Percentiles rank a stretch among this genome's conserved stretches.
phyloP scores from a whole-genome alignment of 1,139 yeast genomes.

The Saccharomyces hybrid region DNA sequence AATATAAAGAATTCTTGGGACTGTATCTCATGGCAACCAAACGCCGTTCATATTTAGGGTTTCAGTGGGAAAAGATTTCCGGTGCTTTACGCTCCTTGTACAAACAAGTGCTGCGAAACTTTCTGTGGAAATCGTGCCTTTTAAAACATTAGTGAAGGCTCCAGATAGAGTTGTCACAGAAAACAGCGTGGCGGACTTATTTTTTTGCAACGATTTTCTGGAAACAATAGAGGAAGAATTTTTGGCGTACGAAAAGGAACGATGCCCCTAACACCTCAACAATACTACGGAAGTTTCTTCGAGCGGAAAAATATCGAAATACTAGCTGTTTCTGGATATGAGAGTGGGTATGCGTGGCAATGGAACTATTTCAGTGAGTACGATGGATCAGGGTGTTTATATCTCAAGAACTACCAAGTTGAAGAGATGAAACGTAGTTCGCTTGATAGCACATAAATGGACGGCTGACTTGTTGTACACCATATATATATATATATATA shows the following conservation, averaged over 20 bases:
- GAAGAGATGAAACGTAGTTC: neutral
- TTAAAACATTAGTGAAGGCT: neutral
- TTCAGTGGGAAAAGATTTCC: neutral
- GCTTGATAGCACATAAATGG: too few species aligned
- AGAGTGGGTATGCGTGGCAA: neutral
- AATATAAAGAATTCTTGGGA: neutral
- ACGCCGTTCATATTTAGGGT: neutral
- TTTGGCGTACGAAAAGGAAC: constrained; percentile 1
- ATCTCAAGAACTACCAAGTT: neutral
- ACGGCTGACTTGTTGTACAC: neutral
- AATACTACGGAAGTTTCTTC: neutral
- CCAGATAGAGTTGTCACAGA: neutral
- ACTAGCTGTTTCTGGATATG: neutral
- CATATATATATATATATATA: neutral
- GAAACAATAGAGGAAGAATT: neutral
- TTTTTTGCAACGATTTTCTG: neutral
- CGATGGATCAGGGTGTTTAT: neutral
- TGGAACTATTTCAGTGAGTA: neutral
- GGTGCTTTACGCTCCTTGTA: constrained; percentile 1
- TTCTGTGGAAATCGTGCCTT: neutral
- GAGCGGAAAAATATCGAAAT: neutral
- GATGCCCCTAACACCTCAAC: neutral
- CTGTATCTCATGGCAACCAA: constrained; percentile 1
- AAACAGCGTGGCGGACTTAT: neutral
- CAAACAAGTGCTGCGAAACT: neutral